These are phyloP conservation scores for Angophora floribunda DNA, from an alignment of 345 rosid species.

Conservation along the genomic window DNA sequence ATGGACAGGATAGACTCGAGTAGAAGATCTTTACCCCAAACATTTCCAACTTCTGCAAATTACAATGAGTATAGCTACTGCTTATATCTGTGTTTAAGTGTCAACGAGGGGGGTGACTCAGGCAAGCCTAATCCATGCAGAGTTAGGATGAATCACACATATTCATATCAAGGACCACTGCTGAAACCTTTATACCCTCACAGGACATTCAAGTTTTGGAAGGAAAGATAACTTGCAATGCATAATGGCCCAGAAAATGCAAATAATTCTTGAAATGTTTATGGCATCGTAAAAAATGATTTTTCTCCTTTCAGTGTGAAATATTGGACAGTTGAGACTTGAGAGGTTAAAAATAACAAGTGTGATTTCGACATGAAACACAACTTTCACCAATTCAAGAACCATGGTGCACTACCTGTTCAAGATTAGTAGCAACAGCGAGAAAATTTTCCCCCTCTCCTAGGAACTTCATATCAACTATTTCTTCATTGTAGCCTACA, in stretches of 20 bases:
- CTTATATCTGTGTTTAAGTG: neutral
- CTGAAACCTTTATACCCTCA: neutral
- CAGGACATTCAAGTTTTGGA: neutral
- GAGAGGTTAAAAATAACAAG: neutral
- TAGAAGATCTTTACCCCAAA: neutral
- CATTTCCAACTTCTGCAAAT: neutral
- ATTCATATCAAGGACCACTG: neutral
- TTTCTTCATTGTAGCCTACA: slow-evolving; percentile 91
- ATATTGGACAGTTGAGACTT: neutral
- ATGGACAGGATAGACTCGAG: neutral
- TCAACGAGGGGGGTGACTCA: neutral
- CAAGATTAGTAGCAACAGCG: slow-evolving; percentile 93
- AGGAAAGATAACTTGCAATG: neutral
- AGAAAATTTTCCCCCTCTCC: slow-evolving; percentile 82
- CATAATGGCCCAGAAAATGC: neutral
- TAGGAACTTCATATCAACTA: slow-evolving; percentile 82
- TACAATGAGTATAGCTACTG: neutral
- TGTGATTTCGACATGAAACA: neutral
- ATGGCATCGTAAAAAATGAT: neutral
- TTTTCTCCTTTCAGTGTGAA: neutral
- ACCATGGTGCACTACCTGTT: slow-evolving; percentile 42
- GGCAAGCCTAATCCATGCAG: neutral
- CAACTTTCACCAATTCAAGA: neutral
- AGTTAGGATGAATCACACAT: neutral
- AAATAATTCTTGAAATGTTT: neutral